phyloP scores from a whole-genome alignment of 2,329 filamentous ascomycete species.

The Bertia moriformis region DNA sequence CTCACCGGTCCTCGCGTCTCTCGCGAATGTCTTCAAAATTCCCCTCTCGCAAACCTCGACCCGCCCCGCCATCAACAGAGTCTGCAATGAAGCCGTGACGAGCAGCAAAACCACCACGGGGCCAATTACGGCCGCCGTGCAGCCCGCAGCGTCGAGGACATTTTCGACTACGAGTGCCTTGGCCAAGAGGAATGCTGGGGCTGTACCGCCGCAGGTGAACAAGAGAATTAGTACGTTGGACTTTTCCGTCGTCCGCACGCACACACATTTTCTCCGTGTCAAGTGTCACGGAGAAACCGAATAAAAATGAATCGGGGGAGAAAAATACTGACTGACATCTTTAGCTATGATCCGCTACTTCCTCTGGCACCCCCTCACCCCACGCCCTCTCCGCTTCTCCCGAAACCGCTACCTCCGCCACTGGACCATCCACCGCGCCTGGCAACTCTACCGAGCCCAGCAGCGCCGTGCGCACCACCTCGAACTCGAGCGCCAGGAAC shows the following conservation, averaged over 20 bases:
- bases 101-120: conserved; percentile 5
- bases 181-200: conserved; percentile 19
- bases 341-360: conserved; percentile 54
- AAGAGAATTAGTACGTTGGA: conserved; percentile 28
- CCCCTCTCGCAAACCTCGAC: conserved; percentile 9
- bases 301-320: background rate
- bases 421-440: conserved; percentile 98
- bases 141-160: conserved; percentile 6
- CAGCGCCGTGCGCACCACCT: conserved; percentile 47
- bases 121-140: conserved; percentile 3
- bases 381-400: conserved; percentile 72
- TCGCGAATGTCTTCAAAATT: conserved; percentile 26
- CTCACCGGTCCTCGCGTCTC: conserved; percentile 22
- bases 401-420: conserved; percentile 79
- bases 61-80: conserved; percentile 13
- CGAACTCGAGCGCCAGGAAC: conserved; percentile 67
- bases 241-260: too few species aligned
- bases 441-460: conserved; percentile 65
- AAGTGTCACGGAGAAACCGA: background rate
- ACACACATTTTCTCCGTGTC: too few species aligned
- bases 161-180: conserved; percentile 22
- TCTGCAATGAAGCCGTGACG: conserved; percentile 6
- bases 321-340: background rate
- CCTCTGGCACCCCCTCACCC: conserved; percentile 52
- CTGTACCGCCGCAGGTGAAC: conserved; percentile 15